A percentile compares a stretch with the other conserved stretches of the same genome.
Conservation (phyloP, 768 basidiomycete genomes). For the Erythrobasidium yunnanense region DNA sequence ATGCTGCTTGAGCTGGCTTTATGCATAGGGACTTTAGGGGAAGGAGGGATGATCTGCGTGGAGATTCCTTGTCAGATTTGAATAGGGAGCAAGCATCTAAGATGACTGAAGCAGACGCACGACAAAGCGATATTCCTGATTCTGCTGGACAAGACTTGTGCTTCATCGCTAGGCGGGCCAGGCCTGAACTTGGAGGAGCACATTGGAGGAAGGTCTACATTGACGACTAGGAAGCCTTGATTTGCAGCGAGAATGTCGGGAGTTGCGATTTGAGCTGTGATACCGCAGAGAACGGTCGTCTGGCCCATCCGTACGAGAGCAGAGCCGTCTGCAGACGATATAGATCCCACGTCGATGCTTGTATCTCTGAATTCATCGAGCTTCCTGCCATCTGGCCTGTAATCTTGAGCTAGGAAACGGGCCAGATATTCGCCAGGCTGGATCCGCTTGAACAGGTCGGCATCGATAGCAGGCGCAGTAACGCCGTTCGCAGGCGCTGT, state of each 20-base stretch:
- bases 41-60: slow-evolving; percentile 54
- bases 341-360: slow-evolving; percentile 55
- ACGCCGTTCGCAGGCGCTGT: not conserved
- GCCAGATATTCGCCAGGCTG: slow-evolving; percentile 82
- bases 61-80: not conserved
- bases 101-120: slow-evolving; percentile 45
- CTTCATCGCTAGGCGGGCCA: slow-evolving; percentile 87
- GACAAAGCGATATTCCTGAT: slow-evolving; percentile 65
- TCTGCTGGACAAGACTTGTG: slow-evolving; percentile 75
- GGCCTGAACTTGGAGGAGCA: slow-evolving; percentile 90
- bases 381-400: slow-evolving; percentile 74
- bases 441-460: slow-evolving; percentile 57
- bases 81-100: not conserved
- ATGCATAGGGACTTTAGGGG: slow-evolving; percentile 65
- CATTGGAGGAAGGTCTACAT: slow-evolving; percentile 82
- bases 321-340: slow-evolving; percentile 87
- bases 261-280: slow-evolving; percentile 89
- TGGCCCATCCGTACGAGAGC: slow-evolving; percentile 80
- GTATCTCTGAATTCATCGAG: slow-evolving; percentile 56
- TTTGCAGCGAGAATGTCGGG: slow-evolving; percentile 66
- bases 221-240: slow-evolving; percentile 74
- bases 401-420: slow-evolving; percentile 64
- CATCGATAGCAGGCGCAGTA: not conserved
- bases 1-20: slow-evolving; percentile 64
- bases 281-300: slow-evolving; percentile 90